phyloP scores from a whole-genome alignment of 2,329 filamentous ascomycete genomes.

The Cryphonectria naterciae region DNA sequence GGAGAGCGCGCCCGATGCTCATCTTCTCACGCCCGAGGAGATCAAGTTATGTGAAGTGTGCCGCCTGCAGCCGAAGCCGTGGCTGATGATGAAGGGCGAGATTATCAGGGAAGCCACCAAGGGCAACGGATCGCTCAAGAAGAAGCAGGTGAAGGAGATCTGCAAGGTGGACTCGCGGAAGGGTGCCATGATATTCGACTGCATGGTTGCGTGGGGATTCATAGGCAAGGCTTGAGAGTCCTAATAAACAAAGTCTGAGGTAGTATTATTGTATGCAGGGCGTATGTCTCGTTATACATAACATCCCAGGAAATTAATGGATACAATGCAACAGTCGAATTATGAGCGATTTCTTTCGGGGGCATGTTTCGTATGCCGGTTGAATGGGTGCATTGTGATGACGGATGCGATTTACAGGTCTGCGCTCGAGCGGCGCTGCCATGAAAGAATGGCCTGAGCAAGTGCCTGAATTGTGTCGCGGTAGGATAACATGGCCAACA shows the following conservation, averaged over 20 bases:
- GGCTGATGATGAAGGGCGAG: conserved; percentile 90
- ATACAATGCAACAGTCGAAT: neutral
- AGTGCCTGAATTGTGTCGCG: neutral
- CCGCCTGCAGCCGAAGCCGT: conserved; percentile 89
- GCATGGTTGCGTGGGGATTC: conserved; percentile 92
- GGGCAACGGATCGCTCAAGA: conserved; percentile 85
- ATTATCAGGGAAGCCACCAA: conserved; percentile 90
- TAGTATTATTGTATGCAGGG: neutral
- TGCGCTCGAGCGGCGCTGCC: neutral
- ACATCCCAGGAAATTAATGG: neutral
- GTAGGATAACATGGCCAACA: neutral
- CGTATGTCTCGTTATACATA: neutral
- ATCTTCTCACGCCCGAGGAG: conserved; percentile 84
- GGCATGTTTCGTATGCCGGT: neutral
- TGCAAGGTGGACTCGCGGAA: conserved; percentile 84
- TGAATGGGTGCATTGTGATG: neutral
- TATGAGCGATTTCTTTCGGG: neutral
- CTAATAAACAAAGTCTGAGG: neutral
- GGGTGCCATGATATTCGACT: conserved; percentile 86
- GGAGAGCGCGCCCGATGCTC: conserved; percentile 79
- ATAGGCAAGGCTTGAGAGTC: conserved; percentile 74
- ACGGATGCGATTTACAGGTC: neutral
- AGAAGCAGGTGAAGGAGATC: conserved; percentile 89
- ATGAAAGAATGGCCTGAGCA: neutral
- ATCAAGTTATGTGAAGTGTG: conserved; percentile 82